A percentile compares a stretch with the other conserved stretches of the same genome.
These are phyloP conservation scores for Carex arenaria DNA, from an alignment of 202 grass and related monocot species.

Conservation along the genomic window DNA sequence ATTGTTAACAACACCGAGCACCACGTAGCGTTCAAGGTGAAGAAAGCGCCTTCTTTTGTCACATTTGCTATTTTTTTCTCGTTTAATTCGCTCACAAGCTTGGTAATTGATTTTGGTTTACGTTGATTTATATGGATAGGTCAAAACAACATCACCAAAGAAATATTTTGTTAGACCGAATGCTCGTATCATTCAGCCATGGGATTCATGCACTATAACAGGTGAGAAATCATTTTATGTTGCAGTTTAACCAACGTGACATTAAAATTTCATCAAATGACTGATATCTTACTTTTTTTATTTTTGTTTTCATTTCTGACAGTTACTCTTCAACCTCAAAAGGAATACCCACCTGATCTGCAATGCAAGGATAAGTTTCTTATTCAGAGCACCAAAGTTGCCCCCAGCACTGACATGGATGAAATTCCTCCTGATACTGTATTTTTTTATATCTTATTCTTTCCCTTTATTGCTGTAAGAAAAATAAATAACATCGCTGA, in stretches of 20 bases:
- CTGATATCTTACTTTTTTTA: conserved; percentile 23
- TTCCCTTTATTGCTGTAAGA: background rate
- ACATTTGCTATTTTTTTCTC: background rate
- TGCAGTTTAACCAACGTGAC: background rate
- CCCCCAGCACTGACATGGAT: conserved; percentile 66
- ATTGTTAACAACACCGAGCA: conserved; percentile 97
- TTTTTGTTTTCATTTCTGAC: conserved; percentile 7
- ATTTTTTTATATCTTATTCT: conserved; percentile 16
- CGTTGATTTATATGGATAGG: conserved; percentile 41
- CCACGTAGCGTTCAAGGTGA: conserved; percentile 96
- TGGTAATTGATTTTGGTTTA: conserved; percentile 22
- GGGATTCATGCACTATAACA: conserved; percentile 94
- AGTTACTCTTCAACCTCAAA: conserved; percentile 94
- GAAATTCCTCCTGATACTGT: conserved; percentile 89
- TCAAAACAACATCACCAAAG: conserved; percentile 96
- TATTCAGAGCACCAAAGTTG: conserved; percentile 88
- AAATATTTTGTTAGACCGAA: conserved; percentile 98
- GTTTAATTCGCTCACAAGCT: conserved; percentile 4
- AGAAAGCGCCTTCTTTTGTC: conserved; percentile 11
- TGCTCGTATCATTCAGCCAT: conserved; percentile 78
- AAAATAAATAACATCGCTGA: background rate
- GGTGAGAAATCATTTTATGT: conserved; percentile 34
- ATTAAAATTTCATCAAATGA: conserved; percentile 3
- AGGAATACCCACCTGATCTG: conserved; percentile 73
- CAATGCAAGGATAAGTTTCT: conserved; percentile 98